phyloP scores from a whole-genome alignment of 345 rosid species.

The Salix udensis region DNA sequence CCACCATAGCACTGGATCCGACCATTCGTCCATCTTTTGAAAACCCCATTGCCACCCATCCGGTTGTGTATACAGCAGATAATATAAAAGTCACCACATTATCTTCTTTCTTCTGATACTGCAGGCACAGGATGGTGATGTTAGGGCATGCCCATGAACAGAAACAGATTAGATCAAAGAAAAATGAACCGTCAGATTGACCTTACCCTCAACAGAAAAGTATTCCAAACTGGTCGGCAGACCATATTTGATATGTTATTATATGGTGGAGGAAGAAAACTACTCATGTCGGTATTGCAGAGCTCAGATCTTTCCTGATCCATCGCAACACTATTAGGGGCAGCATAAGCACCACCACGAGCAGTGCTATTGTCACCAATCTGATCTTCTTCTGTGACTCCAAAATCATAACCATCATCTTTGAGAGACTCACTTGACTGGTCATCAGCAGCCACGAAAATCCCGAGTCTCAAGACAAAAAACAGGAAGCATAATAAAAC shows the following conservation, averaged over 20 bases:
- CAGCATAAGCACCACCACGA: not conserved
- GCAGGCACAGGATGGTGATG: constrained; percentile 7
- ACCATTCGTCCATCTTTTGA: constrained; percentile 84
- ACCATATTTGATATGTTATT: constrained; percentile 53
- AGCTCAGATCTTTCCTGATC: constrained; percentile 33
- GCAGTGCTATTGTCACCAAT: not conserved
- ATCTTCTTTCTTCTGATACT: constrained; percentile 67
- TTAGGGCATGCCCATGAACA: not conserved
- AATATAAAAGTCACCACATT: constrained; percentile 59
- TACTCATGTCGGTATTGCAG: constrained; percentile 49
- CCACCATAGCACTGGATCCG: constrained; percentile 87
- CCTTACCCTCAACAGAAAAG: constrained; percentile 70
- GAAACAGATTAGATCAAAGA: not conserved
- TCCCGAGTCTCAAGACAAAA: constrained; percentile 22
- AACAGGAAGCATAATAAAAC: constrained; percentile 32
- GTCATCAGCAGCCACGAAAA: constrained; percentile 20
- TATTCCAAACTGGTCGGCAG: constrained; percentile 78
- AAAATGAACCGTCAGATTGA: not conserved
- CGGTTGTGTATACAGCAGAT: constrained; percentile 77
- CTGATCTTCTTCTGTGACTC: not conserved
- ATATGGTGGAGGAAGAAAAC: constrained; percentile 76
- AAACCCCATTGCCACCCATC: constrained; percentile 93
- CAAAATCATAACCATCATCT: not conserved
- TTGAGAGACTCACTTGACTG: not conserved
- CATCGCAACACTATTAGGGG: not conserved